phyloP scores from a whole-genome alignment of 345 rosid genomes.

The Rubroshorea leprosula region DNA sequence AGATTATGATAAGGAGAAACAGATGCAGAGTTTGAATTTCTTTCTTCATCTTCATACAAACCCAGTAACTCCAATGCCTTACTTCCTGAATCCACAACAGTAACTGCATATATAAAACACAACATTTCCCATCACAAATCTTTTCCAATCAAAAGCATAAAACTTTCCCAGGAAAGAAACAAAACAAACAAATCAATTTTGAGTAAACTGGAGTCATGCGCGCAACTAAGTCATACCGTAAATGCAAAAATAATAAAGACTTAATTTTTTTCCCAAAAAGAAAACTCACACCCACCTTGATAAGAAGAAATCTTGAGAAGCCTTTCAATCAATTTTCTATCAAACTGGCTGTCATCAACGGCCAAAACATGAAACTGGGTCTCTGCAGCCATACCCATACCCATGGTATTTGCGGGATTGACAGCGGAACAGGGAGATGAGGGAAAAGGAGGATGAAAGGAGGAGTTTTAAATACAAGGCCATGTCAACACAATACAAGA shows the following conservation, averaged over 20 bases:
- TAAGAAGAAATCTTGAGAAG: constrained; percentile 83
- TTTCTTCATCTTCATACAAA: constrained; percentile 28
- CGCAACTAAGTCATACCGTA: too few species aligned
- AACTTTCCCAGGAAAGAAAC: too few species aligned
- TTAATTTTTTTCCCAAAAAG: neutral
- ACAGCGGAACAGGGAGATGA: neutral
- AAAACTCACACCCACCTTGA: constrained; percentile 21
- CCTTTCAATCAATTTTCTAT: constrained; percentile 37
- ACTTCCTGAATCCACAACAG: constrained; percentile 85
- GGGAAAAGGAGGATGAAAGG: neutral
- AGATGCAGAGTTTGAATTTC: constrained; percentile 25
- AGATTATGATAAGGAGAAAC: too few species aligned
- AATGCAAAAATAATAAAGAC: too few species aligned
- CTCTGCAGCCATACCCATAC: neutral
- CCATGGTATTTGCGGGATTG: neutral
- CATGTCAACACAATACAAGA: too few species aligned
- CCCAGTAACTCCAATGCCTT: constrained; percentile 88
- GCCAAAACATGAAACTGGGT: neutral
- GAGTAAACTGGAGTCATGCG: too few species aligned
- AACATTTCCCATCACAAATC: neutral
- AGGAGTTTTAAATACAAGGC: neutral
- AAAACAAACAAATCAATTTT: neutral
- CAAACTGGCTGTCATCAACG: neutral
- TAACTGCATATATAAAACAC: constrained; percentile 36
- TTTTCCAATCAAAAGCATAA: neutral